Base-by-base conservation (phyloP, 345 rosid species). In the Populus tremula region DNA sequence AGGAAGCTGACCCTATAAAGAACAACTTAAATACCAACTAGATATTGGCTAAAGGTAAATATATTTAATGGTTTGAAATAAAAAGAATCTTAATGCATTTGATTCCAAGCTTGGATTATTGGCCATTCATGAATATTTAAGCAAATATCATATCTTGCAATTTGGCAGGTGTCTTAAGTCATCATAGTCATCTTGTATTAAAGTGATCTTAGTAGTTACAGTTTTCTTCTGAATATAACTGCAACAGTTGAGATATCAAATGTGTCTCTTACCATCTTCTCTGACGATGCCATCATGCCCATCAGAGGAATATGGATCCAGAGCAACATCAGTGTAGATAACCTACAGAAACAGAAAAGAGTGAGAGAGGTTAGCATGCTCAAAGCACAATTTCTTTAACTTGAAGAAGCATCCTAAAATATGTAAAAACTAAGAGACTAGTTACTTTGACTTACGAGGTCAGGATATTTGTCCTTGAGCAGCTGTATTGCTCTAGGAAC, bases 251-350 rank as follows among this genome's bases (percentile, higher is more conserved):
- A 56, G 31, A 56, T 45, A 38, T 17, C 25, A 64, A 47, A 18
- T 71, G 14, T 47, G 10, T 62, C 54, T 41, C 83, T 77, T 73
- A 81, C 97, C 98, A 84, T 94, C 97, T 86, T 91, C 97, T 79
- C 95, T 80, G 29, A 93, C 91, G 38, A 93, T 92, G 78, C 98
- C 99, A 86, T 91, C 98, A 86, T 95, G 99, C 53, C 99, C 99
- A 82, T 82, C 92, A 1, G 96, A 86, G 71, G 97, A 91, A 82
- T 95, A 93, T 76, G 93, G 96, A 84, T 92, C 98, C 61, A 95
- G 85, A 80, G 94, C 94, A 79, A 93, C 94, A 88, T 95, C 99
- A 67, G 98, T 93, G 75, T 91, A 93, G 70, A 95, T 87, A 74
- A 91, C 94, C 98, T 94, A 67, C 56, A 29, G 38, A 89, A 79